phyloP scores from a whole-genome alignment of 2,329 filamentous ascomycete genomes.

The Achaetomium macrosporum region DNA sequence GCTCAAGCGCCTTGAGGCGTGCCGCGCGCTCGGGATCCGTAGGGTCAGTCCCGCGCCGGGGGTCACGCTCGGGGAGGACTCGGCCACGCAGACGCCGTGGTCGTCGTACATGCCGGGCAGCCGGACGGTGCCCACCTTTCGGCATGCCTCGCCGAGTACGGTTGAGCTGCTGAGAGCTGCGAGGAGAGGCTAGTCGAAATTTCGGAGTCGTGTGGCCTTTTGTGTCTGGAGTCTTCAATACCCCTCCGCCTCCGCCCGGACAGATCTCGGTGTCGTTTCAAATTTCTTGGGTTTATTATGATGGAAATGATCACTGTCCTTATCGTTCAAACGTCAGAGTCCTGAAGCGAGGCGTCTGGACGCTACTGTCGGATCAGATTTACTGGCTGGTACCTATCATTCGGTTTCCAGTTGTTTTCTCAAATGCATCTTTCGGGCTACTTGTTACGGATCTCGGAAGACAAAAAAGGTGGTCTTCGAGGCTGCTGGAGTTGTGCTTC shows the following conservation, averaged over 20 bases:
- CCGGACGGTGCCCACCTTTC: conserved; percentile 14
- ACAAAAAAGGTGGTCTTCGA: background rate
- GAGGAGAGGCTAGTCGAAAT: conserved; percentile 9
- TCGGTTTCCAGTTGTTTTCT: background rate
- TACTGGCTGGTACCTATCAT: background rate
- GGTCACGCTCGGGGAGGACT: conserved; percentile 14
- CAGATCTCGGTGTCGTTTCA: no score
- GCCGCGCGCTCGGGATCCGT: conserved; percentile 32
- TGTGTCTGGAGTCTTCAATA: background rate
- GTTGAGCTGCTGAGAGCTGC: conserved; percentile 19
- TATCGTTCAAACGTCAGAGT: background rate
- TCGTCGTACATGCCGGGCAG: conserved; percentile 9
- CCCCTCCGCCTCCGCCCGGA: background rate
- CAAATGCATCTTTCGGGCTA: background rate
- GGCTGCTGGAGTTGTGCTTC: background rate
- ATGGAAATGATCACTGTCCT: background rate
- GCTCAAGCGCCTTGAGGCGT: conserved; percentile 40
- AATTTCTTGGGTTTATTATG: background rate
- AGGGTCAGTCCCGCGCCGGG: conserved; percentile 15
- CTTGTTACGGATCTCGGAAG: background rate
- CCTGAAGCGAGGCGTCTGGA: background rate
- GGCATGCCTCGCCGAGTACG: conserved; percentile 16
- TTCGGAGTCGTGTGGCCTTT: background rate
- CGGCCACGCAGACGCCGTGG: conserved; percentile 14
- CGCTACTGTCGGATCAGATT: background rate